Evolutionary conservation across 2,329 filamentous ascomycete species (phyloP).

Genomic region (Cryphonectria parasitica): DNA sequence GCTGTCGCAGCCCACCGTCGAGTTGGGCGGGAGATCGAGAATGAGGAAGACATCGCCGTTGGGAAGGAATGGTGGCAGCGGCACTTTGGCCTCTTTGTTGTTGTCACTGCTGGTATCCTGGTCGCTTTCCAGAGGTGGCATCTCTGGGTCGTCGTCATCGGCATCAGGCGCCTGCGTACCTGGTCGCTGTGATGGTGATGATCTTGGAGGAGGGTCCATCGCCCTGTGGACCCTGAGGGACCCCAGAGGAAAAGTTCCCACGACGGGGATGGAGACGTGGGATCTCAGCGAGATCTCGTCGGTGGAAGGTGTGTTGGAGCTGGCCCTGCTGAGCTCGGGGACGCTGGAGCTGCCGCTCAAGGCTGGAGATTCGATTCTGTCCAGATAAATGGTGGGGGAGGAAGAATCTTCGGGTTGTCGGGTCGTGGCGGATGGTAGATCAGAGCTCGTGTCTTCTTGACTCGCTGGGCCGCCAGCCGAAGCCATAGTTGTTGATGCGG

Average conservation of each 20-base stretch:
- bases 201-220: slow-evolving; percentile 32
- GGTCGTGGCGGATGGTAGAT: slow-evolving; percentile 8
- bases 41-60: slow-evolving; percentile 54
- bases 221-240: slow-evolving; percentile 45
- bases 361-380: slow-evolving; percentile 5
- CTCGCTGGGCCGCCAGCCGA: slow-evolving; percentile 17
- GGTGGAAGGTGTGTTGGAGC: slow-evolving; percentile 39
- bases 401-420: slow-evolving; percentile 6
- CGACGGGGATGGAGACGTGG: slow-evolving; percentile 43
- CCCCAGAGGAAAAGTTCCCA: slow-evolving; percentile 48
- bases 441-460: slow-evolving; percentile 3
- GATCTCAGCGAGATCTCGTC: slow-evolving; percentile 36
- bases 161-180: not conserved
- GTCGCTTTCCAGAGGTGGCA: slow-evolving; percentile 21
- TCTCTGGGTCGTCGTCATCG: slow-evolving; percentile 18
- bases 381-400: slow-evolving; percentile 3
- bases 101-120: not conserved
- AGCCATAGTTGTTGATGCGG: slow-evolving; percentile 5
- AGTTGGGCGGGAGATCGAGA: slow-evolving; percentile 53
- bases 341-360: slow-evolving; percentile 25
- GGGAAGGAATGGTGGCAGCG: not conserved
- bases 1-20: slow-evolving; percentile 59
- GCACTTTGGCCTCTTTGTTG: not conserved
- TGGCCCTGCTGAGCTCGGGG: slow-evolving; percentile 41
- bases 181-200: slow-evolving; percentile 30